Base-by-base conservation (phyloP, 2,329 filamentous ascomycete genomes). In the Ophidiomyces ophidiicola region DNA sequence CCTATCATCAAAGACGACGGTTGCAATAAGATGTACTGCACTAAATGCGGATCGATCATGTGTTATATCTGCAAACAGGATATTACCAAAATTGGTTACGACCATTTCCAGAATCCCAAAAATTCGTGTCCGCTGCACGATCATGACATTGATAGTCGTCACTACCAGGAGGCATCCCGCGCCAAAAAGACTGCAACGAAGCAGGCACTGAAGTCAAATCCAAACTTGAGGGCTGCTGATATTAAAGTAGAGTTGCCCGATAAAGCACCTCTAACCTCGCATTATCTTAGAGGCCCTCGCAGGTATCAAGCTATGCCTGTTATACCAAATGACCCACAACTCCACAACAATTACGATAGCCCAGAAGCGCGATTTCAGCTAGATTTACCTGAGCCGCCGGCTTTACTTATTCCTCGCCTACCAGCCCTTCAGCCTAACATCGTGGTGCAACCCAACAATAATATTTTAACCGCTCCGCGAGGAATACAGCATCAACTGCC, bases 1-100 rank as follows among this genome's bases (percentile, higher is more conserved):
- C 75, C 78, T 0, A 90, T 88, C 50, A 71, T 92, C 55, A 93
- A 92, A 54, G 72, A 78, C 24, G 56, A 64, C 21, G 85, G 85
- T 2, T 93, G 85, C 63, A 92, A 92, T 62, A 87, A 87, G 60
- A 83, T 93, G 72, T 69, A 58, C 0, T 93, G 85, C 56, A 65
- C 72, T 0, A 69, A 70, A n/a, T 78, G 67, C 68, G 30, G 43
- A 3, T 26, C 24, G 6, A 11, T 63, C 5, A 72, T 76, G 57
- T 78, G 73, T 58, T 72, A 67, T 45, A 51, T 60, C 29, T 93
- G 85, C 60, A 77, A 76, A 15, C 67, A 78, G 49, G 59, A 69
- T 32, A 63, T 75, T 15, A 72, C 73, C 1, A 72, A 69, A 41
- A 60, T 51, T 11, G 57, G 71, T 41, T 90, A 92, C 51, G 48